A percentile compares a stretch with the other conserved stretches of the same genome.
Evolutionary conservation across 1,284 basidiomycete genomes (phyloP).

Genomic region (Laetiporus sulphureus): DNA sequence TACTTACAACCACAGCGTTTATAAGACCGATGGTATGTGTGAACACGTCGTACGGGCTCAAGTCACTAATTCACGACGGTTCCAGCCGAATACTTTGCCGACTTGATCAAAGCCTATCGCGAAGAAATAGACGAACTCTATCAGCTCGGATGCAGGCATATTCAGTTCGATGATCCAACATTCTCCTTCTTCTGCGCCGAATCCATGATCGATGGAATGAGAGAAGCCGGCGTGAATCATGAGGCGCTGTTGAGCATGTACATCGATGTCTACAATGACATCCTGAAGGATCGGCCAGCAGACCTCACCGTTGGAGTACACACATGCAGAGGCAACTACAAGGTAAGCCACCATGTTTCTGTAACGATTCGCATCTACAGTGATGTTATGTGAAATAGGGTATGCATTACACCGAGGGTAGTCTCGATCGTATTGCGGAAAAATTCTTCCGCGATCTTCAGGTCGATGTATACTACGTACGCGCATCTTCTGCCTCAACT

Average conservation of each 20-base stretch:
- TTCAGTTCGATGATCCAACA: constrained; percentile 72
- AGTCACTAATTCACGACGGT: constrained; percentile 1
- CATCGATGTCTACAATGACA: constrained; percentile 64
- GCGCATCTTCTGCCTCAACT: constrained; percentile 16
- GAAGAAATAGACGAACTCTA: constrained; percentile 70
- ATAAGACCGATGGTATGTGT: constrained; percentile 50
- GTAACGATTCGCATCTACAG: neutral
- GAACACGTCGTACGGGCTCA: neutral
- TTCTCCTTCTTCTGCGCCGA: constrained; percentile 61
- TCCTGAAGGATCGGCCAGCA: constrained; percentile 46
- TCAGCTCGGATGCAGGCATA: constrained; percentile 60
- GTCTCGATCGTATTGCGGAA: constrained; percentile 64
- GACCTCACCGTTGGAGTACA: constrained; percentile 69
- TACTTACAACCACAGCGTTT: constrained; percentile 54
- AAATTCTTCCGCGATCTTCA: constrained; percentile 65
- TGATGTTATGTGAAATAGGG: constrained; percentile 29
- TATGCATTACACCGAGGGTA: constrained; percentile 65
- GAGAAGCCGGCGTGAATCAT: constrained; percentile 48
- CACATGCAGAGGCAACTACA: constrained; percentile 77
- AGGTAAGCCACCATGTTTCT: constrained; percentile 25
- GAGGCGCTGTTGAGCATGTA: constrained; percentile 60
- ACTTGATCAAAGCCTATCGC: constrained; percentile 62
- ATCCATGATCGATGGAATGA: constrained; percentile 53
- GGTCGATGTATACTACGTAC: constrained; percentile 67
- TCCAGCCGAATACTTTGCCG: constrained; percentile 61